Conservation (phyloP, 768 basidiomycete species). For the Harrya chromipes region DNA sequence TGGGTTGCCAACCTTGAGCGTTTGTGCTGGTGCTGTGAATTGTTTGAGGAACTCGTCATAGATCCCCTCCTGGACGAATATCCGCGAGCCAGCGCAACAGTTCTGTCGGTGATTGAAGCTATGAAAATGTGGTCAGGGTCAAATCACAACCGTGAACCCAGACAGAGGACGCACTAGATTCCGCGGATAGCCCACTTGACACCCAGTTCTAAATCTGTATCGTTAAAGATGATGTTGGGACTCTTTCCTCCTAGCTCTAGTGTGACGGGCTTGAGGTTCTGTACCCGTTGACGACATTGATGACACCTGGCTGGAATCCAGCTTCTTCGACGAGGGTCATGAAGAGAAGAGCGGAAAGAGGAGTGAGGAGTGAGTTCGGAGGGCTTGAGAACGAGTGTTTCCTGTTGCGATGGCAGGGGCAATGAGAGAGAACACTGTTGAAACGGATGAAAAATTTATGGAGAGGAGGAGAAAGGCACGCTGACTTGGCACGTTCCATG, state of each 20-base stretch:
- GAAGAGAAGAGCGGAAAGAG: conserved; percentile 56
- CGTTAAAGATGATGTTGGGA: conserved; percentile 48
- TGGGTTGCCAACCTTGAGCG: conserved; percentile 68
- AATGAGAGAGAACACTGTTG: conserved; percentile 54
- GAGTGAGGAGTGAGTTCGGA: conserved; percentile 79
- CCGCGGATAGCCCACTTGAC: conserved; percentile 70
- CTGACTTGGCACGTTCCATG: conserved; percentile 62
- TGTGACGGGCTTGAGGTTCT: conserved; percentile 82
- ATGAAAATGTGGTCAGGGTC: conserved; percentile 20
- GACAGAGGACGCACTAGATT: conserved; percentile 54
- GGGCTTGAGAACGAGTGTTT: conserved; percentile 78
- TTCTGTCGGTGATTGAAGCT: conserved; percentile 76
- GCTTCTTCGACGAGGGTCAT: conserved; percentile 57
- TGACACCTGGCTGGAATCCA: conserved; percentile 72
- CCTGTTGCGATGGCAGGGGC: conserved; percentile 77
- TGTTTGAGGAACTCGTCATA: conserved; percentile 72
- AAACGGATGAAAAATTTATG: background rate
- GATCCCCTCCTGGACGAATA: conserved; percentile 75
- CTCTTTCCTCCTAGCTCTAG: conserved; percentile 57
- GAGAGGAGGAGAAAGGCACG: background rate
- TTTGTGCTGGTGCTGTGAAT: conserved; percentile 53
- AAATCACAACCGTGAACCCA: background rate
- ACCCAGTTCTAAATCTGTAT: conserved; percentile 49
- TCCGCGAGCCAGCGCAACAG: conserved; percentile 78
- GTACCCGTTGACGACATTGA: conserved; percentile 75